These are phyloP conservation scores for Echria macrotheca DNA, from an alignment of 495 filamentous ascomycete genomes.

Conservation along the genomic window DNA sequence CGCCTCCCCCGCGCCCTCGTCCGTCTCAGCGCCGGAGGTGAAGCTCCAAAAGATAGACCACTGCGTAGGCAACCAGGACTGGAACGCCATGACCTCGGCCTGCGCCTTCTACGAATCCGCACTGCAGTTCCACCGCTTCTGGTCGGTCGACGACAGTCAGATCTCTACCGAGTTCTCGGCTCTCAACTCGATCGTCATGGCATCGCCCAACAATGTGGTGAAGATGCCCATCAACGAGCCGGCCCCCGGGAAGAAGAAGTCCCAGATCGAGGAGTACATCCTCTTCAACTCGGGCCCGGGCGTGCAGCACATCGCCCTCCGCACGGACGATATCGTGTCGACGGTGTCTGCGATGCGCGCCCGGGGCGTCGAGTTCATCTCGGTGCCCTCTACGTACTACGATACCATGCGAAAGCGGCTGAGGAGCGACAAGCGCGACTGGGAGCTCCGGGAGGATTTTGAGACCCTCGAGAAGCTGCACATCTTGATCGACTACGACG, in stretches of 20 bases:
- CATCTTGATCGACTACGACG: slow-evolving; percentile 89
- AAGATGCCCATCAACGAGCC: slow-evolving; percentile 99
- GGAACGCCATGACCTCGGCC: slow-evolving; percentile 76
- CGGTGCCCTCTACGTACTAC: slow-evolving; percentile 77
- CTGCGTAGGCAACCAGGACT: slow-evolving; percentile 91
- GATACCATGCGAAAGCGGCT: slow-evolving; percentile 65
- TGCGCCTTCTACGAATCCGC: slow-evolving; percentile 86
- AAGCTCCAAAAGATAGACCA: slow-evolving; percentile 73
- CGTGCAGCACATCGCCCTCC: slow-evolving; percentile 87
- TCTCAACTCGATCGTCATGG: slow-evolving; percentile 80
- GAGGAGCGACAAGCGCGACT: slow-evolving; percentile 43
- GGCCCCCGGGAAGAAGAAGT: slow-evolving; percentile 74
- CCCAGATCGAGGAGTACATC: slow-evolving; percentile 91
- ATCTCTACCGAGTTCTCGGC: slow-evolving; percentile 88
- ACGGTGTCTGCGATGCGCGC: slow-evolving; percentile 68
- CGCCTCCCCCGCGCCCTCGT: slow-evolving; percentile 16
- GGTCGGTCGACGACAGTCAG: slow-evolving; percentile 82
- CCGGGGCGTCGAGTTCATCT: slow-evolving; percentile 83
- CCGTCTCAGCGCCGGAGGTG: slow-evolving; percentile 50
- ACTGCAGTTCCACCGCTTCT: slow-evolving; percentile 92
- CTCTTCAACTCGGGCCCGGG: slow-evolving; percentile 80
- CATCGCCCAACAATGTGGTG: slow-evolving; percentile 65
- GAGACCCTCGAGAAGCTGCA: slow-evolving; percentile 64
- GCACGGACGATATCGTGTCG: slow-evolving; percentile 69
- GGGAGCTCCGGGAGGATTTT: slow-evolving; percentile 67